phyloP scores from a whole-genome alignment of 1,284 basidiomycete species.

The Heterobasidion occidentale region DNA sequence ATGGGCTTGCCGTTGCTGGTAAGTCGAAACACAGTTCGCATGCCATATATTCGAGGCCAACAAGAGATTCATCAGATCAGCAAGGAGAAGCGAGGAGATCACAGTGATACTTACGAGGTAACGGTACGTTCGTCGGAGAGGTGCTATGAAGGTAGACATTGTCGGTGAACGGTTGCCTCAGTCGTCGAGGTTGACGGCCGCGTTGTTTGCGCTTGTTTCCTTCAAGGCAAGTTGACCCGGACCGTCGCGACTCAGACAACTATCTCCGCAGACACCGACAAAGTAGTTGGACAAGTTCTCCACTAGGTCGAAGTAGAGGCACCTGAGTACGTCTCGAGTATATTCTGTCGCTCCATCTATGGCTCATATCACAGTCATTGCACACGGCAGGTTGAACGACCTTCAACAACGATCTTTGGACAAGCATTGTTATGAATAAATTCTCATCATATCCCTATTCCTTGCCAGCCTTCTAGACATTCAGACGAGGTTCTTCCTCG shows the following conservation, averaged over 20 bases:
- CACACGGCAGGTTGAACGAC: too few species aligned
- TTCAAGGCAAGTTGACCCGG: too few species aligned
- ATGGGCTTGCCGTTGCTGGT: conserved; percentile 79
- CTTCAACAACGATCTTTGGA: too few species aligned
- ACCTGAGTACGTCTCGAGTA: too few species aligned
- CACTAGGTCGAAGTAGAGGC: too few species aligned
- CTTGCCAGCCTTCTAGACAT: background rate
- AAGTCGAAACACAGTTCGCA: background rate
- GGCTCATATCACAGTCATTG: too few species aligned
- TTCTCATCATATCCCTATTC: too few species aligned
- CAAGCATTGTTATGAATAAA: too few species aligned
- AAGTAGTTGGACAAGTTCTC: too few species aligned
- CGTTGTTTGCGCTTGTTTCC: background rate
- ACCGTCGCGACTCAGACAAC: too few species aligned
- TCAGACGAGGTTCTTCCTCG: background rate
- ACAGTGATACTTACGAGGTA: conserved; percentile 32
- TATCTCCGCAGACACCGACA: too few species aligned
- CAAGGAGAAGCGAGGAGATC: background rate
- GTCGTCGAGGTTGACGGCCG: background rate
- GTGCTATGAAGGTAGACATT: conserved; percentile 36
- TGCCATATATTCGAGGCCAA: background rate
- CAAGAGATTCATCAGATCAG: background rate
- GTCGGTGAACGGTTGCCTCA: conserved; percentile 4
- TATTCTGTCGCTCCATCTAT: too few species aligned
- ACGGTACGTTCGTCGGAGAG: conserved; percentile 41